Percentiles rank a stretch among this genome's conserved stretches.
phyloP scores from a whole-genome alignment of 1,284 basidiomycete species.

The Trametes versicolor region DNA sequence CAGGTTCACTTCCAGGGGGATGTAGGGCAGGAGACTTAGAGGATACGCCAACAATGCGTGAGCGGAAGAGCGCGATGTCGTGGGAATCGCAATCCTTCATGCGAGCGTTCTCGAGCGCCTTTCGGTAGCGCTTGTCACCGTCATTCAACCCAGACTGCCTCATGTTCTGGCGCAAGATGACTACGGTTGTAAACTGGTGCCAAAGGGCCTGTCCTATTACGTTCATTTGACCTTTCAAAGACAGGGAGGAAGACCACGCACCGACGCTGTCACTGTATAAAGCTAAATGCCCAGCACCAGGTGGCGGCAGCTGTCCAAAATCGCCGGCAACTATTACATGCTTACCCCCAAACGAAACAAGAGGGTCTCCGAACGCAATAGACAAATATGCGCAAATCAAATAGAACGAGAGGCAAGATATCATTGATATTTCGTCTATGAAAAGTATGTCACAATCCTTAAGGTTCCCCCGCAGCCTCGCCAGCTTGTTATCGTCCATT shows the following conservation, averaged over 20 bases:
- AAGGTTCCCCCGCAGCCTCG: background rate
- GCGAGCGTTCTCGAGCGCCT: background rate
- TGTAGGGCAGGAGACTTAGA: background rate
- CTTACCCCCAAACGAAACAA: background rate
- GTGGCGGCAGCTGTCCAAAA: constrained; percentile 18
- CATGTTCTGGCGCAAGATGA: constrained; percentile 24
- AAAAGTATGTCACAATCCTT: constrained; percentile 3
- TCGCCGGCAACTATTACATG: constrained; percentile 17
- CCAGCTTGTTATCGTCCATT: background rate
- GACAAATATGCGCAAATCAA: background rate
- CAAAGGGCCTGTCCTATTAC: constrained; percentile 32
- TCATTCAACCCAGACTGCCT: background rate
- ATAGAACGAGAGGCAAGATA: constrained; percentile 2
- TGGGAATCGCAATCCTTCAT: constrained; percentile 45
- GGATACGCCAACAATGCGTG: constrained; percentile 31
- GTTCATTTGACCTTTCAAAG: constrained; percentile 5
- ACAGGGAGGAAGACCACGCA: background rate
- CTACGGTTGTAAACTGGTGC: constrained; percentile 22
- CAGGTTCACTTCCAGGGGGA: background rate
- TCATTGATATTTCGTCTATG: constrained; percentile 18
- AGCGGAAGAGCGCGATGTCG: constrained; percentile 45
- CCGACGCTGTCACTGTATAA: constrained; percentile 7
- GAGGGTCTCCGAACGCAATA: background rate
- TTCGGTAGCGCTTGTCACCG: background rate
- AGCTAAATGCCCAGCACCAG: background rate